Conservation (phyloP, 2,329 filamentous ascomycete species). For the Penicillium verrucosum region DNA sequence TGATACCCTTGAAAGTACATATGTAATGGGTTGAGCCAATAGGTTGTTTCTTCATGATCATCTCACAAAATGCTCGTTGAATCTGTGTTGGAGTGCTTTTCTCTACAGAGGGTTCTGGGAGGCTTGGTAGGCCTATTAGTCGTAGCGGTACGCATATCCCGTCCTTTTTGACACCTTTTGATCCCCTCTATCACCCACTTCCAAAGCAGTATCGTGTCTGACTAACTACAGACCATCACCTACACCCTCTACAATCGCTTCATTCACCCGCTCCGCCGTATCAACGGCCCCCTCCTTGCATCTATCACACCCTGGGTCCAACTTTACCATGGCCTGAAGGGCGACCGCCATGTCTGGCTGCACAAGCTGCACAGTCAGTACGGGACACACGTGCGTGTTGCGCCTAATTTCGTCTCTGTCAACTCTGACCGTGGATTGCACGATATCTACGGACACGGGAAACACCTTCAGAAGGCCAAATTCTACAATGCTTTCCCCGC, state of each 20-base stretch:
- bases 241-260: slow-evolving; percentile 37
- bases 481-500: slow-evolving; percentile 73
- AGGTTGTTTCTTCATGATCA: background rate
- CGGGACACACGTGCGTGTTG: slow-evolving; percentile 67
- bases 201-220: background rate
- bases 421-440: slow-evolving; percentile 63
- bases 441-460: slow-evolving; percentile 43
- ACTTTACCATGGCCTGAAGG: slow-evolving; percentile 71
- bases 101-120: slow-evolving; percentile 14
- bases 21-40: background rate
- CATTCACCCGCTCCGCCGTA: slow-evolving; percentile 34
- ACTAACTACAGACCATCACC: slow-evolving; percentile 21
- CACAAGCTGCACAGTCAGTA: slow-evolving; percentile 69
- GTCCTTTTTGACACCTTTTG: background rate
- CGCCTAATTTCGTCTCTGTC: slow-evolving; percentile 73
- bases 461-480: slow-evolving; percentile 56
- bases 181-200: background rate
- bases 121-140: slow-evolving; percentile 18
- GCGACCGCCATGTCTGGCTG: slow-evolving; percentile 71
- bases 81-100: slow-evolving; percentile 19
- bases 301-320: slow-evolving; percentile 50
- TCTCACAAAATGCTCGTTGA: slow-evolving; percentile 24
- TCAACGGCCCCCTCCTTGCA: slow-evolving; percentile 33
- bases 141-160: slow-evolving; percentile 18
- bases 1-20: background rate